Percentiles rank a stretch among this genome's conserved stretches.
These are phyloP conservation scores for Pythium volutum DNA, from an alignment of 352 stramenopile genomes.

Conservation along the genomic window DNA sequence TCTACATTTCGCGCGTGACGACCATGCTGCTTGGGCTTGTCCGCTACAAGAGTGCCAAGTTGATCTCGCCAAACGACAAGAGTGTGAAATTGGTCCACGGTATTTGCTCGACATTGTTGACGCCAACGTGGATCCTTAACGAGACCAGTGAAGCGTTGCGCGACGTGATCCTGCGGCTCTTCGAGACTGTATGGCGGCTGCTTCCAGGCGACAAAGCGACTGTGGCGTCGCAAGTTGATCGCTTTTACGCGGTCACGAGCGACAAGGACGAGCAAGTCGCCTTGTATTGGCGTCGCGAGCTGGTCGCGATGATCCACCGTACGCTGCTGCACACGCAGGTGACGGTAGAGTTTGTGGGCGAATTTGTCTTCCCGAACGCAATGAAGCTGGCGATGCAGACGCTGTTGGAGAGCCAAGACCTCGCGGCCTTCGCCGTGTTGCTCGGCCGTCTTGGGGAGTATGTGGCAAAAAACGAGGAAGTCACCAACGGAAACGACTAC, in stretches of 20 bases:
- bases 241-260: constrained; percentile 36
- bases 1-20: constrained; percentile 71
- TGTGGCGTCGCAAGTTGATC: constrained; percentile 36
- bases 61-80: constrained; percentile 39
- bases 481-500: constrained; percentile 39
- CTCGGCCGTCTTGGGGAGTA: constrained; percentile 57
- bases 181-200: constrained; percentile 68
- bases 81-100: constrained; percentile 46
- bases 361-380: constrained; percentile 55
- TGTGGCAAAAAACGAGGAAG: constrained; percentile 44
- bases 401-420: constrained; percentile 35
- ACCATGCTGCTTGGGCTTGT: constrained; percentile 52
- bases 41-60: constrained; percentile 49
- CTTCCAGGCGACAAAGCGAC: constrained; percentile 41
- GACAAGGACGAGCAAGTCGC: constrained; percentile 18
- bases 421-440: constrained; percentile 47
- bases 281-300: constrained; percentile 46
- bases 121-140: constrained; percentile 39
- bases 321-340: constrained; percentile 52
- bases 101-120: constrained; percentile 40
- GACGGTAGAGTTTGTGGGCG: constrained; percentile 44
- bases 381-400: constrained; percentile 51
- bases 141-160: constrained; percentile 37
- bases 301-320: constrained; percentile 50
- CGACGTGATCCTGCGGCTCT: constrained; percentile 42